A percentile compares a stretch with the other conserved stretches of the same genome.
Conservation (phyloP, 345 rosid species). For the Citrus medica region DNA sequence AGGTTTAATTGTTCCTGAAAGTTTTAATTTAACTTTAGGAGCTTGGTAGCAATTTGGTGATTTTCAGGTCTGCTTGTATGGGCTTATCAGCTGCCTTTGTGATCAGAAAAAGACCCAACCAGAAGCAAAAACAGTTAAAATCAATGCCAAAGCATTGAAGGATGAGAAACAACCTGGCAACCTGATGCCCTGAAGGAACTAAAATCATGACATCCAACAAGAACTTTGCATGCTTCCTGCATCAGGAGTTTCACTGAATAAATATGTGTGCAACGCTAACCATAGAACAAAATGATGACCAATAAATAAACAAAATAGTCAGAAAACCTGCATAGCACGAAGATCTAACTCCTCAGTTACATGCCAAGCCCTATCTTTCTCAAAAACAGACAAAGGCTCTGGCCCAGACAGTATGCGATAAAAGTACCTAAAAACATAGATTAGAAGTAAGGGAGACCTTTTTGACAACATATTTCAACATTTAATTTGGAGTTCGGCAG, state of each 20-base stretch:
- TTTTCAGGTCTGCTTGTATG: neutral
- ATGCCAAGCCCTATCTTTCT: constrained; percentile 83
- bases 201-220: constrained; percentile 84
- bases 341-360: constrained; percentile 68
- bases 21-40: neutral
- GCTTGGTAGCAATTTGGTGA: neutral
- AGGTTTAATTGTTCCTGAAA: neutral
- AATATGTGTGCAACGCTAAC: neutral
- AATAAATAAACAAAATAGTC: neutral
- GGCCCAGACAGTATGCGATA: constrained; percentile 75
- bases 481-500: neutral
- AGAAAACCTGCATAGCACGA: constrained; percentile 74
- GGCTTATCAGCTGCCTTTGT: neutral
- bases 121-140: neutral
- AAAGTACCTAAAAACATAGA: constrained; percentile 57
- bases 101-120: neutral
- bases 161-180: constrained; percentile 62
- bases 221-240: constrained; percentile 94
- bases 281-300: neutral
- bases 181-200: constrained; percentile 95
- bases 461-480: neutral
- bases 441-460: neutral
- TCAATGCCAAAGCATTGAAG: neutral
- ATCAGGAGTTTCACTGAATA: neutral
- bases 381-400: constrained; percentile 70